Percentiles rank a stretch among this genome's conserved stretches.
phyloP scores from a whole-genome alignment of 1,284 basidiomycete species.

The Volvariella volvacea region DNA sequence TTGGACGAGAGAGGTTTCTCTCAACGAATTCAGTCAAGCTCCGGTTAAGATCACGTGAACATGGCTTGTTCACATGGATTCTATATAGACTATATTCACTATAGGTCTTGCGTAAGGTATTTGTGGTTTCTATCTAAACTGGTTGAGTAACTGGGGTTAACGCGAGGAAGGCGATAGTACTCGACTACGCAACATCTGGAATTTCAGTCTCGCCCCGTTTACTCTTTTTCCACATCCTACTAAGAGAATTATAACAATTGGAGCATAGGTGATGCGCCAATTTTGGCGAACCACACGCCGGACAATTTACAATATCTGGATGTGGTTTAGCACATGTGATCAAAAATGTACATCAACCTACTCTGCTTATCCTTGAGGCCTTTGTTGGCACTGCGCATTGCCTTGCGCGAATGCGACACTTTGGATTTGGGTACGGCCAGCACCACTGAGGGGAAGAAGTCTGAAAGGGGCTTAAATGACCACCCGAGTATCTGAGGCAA shows the following conservation, averaged over 20 bases:
- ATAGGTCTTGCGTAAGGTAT: no score
- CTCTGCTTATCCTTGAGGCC: slow-evolving; percentile 93
- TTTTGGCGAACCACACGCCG: slow-evolving; percentile 87
- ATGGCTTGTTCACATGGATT: neutral
- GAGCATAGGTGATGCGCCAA: slow-evolving; percentile 87
- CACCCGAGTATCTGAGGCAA: neutral
- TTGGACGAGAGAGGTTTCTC: no score
- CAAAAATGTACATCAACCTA: slow-evolving; percentile 30
- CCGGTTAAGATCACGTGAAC: neutral
- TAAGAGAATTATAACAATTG: slow-evolving; percentile 78
- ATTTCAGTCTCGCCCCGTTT: slow-evolving; percentile 15
- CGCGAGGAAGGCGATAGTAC: slow-evolving; percentile 3
- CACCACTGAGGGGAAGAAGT: slow-evolving; percentile 83
- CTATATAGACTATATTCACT: neutral
- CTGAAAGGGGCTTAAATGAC: slow-evolving; percentile 55
- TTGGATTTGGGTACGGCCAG: slow-evolving; percentile 95
- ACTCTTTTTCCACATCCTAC: slow-evolving; percentile 49
- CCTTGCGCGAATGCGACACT: slow-evolving; percentile 87
- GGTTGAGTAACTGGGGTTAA: neutral
- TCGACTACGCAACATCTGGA: slow-evolving; percentile 26
- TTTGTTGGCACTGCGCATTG: slow-evolving; percentile 94
- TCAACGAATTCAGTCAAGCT: no score
- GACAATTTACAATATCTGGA: slow-evolving; percentile 85
- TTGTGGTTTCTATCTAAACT: no score
- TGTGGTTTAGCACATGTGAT: neutral